Conservation (phyloP, 257 asterid species). For the Ballota nigra region DNA sequence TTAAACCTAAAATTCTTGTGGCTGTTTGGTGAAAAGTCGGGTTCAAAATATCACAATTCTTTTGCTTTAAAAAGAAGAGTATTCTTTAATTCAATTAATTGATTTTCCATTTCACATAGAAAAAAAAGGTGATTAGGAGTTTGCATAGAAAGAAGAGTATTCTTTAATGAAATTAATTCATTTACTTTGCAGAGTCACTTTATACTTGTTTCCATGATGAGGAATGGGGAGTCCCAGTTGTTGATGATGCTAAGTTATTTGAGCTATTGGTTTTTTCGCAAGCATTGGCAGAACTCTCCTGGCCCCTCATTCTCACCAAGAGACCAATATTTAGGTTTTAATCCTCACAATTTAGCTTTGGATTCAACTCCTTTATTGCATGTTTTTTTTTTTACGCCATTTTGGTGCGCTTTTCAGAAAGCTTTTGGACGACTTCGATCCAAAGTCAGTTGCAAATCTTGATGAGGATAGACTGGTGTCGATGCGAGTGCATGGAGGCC, state of each 20-base stretch:
- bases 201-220: conserved; percentile 72
- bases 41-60: neutral
- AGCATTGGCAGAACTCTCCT: conserved; percentile 72
- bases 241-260: conserved; percentile 62
- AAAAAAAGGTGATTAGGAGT: too few species aligned
- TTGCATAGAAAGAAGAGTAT: neutral
- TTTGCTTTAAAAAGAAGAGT: neutral
- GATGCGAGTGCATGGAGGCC: conserved; percentile 29
- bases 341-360: neutral
- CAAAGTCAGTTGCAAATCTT: conserved; percentile 55
- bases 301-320: conserved; percentile 72
- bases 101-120: too few species aligned
- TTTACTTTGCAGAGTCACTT: conserved; percentile 50
- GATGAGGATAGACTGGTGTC: conserved; percentile 52
- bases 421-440: conserved; percentile 59
- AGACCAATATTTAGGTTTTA: conserved; percentile 62
- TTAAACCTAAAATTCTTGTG: neutral
- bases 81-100: too few species aligned
- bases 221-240: conserved; percentile 89
- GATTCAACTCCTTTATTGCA: too few species aligned
- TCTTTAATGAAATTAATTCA: too few species aligned
- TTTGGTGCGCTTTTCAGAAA: conserved; percentile 44
- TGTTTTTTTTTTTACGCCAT: too few species aligned
- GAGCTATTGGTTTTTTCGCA: conserved; percentile 81
- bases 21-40: conserved; percentile 7